phyloP scores from a whole-genome alignment of 2,329 filamentous ascomycete genomes.

The Lizonia empirigonia region DNA sequence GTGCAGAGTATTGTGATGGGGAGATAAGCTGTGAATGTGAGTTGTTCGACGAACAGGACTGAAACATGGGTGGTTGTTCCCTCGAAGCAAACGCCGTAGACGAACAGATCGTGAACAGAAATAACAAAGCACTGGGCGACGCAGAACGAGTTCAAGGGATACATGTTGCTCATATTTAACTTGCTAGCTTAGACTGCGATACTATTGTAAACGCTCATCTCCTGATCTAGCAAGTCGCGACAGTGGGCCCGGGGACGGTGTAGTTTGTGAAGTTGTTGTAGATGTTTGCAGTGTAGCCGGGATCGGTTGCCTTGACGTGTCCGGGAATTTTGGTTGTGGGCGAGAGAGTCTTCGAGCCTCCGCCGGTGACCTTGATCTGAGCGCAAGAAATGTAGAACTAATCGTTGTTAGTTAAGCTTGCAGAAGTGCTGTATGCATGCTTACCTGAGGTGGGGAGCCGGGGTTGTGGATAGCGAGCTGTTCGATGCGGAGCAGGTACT shows the following conservation, averaged over 20 bases:
- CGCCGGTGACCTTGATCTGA: constrained; percentile 55
- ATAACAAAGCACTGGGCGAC: not conserved
- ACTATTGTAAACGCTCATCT: not conserved
- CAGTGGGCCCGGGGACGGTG: constrained; percentile 44
- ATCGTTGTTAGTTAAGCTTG: constrained; percentile 3
- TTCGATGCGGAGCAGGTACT: constrained; percentile 57
- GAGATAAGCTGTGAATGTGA: not conserved
- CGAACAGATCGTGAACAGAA: not conserved
- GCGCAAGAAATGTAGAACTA: constrained; percentile 50
- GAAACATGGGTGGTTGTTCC: not conserved
- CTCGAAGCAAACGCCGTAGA: not conserved
- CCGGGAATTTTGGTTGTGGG: constrained; percentile 44
- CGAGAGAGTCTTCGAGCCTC: constrained; percentile 31
- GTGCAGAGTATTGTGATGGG: not conserved
- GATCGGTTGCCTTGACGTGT: constrained; percentile 42
- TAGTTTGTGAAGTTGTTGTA: constrained; percentile 48
- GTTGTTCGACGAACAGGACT: constrained; percentile 1
- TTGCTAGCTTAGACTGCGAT: not conserved
- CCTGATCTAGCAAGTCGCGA: constrained; percentile 41
- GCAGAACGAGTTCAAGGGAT: not conserved
- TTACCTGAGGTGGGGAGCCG: constrained; percentile 22
- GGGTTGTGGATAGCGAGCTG: constrained; percentile 57
- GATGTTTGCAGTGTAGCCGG: constrained; percentile 48
- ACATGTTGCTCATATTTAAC: not conserved
- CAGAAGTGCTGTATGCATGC: not conserved